Conservation (phyloP, 192 early-diverging fungal genomes). For the Gigaspora rosea region DNA sequence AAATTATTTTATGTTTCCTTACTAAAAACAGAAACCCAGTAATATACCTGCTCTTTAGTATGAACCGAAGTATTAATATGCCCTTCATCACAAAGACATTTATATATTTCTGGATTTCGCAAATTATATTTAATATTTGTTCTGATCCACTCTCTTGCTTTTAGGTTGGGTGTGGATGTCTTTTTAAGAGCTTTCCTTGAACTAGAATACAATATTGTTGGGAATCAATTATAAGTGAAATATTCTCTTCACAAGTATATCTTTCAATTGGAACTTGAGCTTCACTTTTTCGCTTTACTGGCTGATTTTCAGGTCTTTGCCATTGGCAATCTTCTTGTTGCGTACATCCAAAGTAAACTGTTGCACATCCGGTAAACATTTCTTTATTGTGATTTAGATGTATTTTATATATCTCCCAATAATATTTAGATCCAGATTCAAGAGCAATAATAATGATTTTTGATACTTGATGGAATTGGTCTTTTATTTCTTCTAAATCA, state of each 20-base stretch:
- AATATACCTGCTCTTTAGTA: slow-evolving; percentile 5
- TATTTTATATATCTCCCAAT: slow-evolving; percentile 2
- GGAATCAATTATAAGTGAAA: slow-evolving; percentile 10
- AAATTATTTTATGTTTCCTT: not conserved
- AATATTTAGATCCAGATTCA: slow-evolving; percentile 18
- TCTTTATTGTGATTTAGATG: slow-evolving; percentile 1
- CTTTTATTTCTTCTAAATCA: not conserved
- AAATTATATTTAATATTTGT: no score
- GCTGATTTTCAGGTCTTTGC: not conserved
- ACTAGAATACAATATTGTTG: not conserved
- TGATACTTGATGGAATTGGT: not conserved
- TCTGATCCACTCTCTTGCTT: no score
- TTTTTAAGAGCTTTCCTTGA: no score
- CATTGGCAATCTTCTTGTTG: not conserved
- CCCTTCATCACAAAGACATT: no score
- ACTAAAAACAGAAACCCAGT: not conserved
- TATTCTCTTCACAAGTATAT: slow-evolving; percentile 3
- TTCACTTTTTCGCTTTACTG: slow-evolving; percentile 10
- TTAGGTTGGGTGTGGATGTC: no score
- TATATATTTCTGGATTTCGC: no score
- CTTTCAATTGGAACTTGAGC: not conserved
- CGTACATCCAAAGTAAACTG: not conserved
- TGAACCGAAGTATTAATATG: no score
- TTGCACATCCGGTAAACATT: not conserved
- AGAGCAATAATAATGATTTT: not conserved